Conservation (phyloP, 2,329 filamentous ascomycete genomes). For the Didymella pomorum region DNA sequence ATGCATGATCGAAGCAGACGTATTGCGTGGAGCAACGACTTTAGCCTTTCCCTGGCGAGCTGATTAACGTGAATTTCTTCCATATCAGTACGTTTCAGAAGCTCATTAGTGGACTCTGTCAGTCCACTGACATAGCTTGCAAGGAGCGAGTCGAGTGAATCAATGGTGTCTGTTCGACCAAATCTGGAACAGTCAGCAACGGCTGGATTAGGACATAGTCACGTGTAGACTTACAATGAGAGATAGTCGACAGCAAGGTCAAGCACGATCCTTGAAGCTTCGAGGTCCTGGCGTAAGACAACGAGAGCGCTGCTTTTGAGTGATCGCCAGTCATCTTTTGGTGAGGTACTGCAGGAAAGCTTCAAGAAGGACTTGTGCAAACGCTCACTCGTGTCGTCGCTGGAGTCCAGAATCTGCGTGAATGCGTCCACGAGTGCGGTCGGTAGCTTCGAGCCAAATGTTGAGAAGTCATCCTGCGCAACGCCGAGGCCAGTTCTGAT, state of each 20-base stretch:
- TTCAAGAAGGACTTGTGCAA: slow-evolving; percentile 42
- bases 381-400: slow-evolving; percentile 36
- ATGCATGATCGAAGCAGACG: slow-evolving; percentile 38
- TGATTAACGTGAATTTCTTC: slow-evolving; percentile 37
- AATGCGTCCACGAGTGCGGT: slow-evolving; percentile 36
- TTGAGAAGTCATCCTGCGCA: slow-evolving; percentile 44
- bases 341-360: slow-evolving; percentile 34
- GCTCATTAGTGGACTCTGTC: slow-evolving; percentile 30
- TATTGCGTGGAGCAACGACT: slow-evolving; percentile 35
- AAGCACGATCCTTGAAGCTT: slow-evolving; percentile 37
- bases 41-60: slow-evolving; percentile 35
- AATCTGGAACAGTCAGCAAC: slow-evolving; percentile 25
- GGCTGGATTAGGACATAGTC: background rate
- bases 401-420: slow-evolving; percentile 42
- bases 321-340: slow-evolving; percentile 33
- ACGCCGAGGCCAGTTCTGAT: slow-evolving; percentile 44
- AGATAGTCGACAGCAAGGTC: slow-evolving; percentile 44
- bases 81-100: slow-evolving; percentile 37
- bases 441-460: slow-evolving; percentile 28
- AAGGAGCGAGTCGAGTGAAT: slow-evolving; percentile 32
- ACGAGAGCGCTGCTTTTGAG: slow-evolving; percentile 30
- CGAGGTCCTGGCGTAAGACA: slow-evolving; percentile 35
- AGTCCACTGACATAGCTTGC: slow-evolving; percentile 28
- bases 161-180: slow-evolving; percentile 30
- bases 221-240: slow-evolving; percentile 33